A percentile compares a stretch with the other conserved stretches of the same genome.
Conservation (phyloP, 345 rosid species). For the Combretum micranthum region DNA sequence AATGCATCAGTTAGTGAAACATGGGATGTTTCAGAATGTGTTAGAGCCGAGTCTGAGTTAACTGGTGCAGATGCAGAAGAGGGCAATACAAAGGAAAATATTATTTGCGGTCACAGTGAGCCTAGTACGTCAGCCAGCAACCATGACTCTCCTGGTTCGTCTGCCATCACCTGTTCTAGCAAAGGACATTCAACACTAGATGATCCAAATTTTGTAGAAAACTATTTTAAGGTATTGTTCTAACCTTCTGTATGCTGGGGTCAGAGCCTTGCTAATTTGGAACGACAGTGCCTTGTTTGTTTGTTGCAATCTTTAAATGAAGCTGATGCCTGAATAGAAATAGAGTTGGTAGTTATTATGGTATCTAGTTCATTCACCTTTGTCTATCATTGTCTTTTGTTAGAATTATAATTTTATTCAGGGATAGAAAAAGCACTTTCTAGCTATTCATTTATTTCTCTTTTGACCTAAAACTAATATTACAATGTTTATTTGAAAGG, state of each 20-base stretch:
- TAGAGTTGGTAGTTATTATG: too few species aligned
- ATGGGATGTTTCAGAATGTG: slow-evolving; percentile 23
- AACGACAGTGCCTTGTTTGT: neutral
- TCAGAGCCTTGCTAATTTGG: neutral
- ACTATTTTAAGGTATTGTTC: slow-evolving; percentile 73
- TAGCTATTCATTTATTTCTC: too few species aligned
- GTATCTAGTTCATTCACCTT: too few species aligned
- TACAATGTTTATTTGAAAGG: too few species aligned
- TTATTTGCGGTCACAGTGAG: slow-evolving; percentile 17
- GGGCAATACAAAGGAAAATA: slow-evolving; percentile 19
- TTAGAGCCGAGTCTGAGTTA: slow-evolving; percentile 20
- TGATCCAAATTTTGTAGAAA: slow-evolving; percentile 89
- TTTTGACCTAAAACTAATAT: too few species aligned
- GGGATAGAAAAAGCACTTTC: too few species aligned
- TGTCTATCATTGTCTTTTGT: too few species aligned
- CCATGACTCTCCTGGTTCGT: slow-evolving; percentile 23
- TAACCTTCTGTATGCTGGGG: neutral
- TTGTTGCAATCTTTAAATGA: too few species aligned
- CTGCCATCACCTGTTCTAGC: slow-evolving; percentile 29
- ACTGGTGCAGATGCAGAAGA: slow-evolving; percentile 22
- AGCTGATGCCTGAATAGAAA: too few species aligned
- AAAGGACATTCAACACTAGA: slow-evolving; percentile 59
- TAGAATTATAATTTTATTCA: too few species aligned
- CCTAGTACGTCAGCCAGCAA: slow-evolving; percentile 29
- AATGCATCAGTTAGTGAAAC: slow-evolving; percentile 22